Conservation (phyloP, 768 basidiomycete genomes). For the Phylloporus rhodoxanthus region DNA sequence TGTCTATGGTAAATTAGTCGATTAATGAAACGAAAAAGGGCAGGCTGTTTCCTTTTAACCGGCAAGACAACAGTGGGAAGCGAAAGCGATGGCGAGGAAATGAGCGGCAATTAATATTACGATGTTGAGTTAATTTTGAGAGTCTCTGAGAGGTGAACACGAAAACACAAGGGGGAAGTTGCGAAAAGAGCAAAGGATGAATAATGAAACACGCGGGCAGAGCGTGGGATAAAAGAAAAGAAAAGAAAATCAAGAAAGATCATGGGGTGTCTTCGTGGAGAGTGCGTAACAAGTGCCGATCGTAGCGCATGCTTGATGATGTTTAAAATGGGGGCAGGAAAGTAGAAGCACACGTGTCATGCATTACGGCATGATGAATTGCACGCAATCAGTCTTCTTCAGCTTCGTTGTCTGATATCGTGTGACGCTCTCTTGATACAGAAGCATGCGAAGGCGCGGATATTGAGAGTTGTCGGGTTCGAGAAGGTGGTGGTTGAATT, state of each 20-base stretch:
- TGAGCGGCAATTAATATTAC: conserved; percentile 22
- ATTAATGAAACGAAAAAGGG: not conserved
- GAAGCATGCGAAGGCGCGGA: conserved; percentile 13
- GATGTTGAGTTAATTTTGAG: conserved; percentile 9
- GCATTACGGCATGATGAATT: conserved; percentile 15
- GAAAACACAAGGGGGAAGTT: not conserved
- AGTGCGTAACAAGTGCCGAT: conserved; percentile 17
- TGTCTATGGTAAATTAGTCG: not conserved
- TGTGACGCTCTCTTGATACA: conserved; percentile 8
- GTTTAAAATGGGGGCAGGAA: not conserved
- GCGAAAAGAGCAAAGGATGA: not conserved
- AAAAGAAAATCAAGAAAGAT: conserved; percentile 5
- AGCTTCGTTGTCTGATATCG: conserved; percentile 18
- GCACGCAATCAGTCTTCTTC: conserved; percentile 13
- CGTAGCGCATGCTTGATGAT: conserved; percentile 13
- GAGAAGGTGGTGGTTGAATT: conserved; percentile 15
- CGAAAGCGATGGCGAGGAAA: conserved; percentile 11
- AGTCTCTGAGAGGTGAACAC: not conserved
- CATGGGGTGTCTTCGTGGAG: conserved; percentile 23
- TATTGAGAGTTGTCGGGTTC: conserved; percentile 10
- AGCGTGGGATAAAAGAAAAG: not conserved
- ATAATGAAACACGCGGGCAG: not conserved
- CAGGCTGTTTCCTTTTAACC: not conserved
- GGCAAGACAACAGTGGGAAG: conserved; percentile 21
- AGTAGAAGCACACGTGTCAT: not conserved